phyloP scores from a whole-genome alignment of 805 yeast genomes.

The Pichia cabralensis region DNA sequence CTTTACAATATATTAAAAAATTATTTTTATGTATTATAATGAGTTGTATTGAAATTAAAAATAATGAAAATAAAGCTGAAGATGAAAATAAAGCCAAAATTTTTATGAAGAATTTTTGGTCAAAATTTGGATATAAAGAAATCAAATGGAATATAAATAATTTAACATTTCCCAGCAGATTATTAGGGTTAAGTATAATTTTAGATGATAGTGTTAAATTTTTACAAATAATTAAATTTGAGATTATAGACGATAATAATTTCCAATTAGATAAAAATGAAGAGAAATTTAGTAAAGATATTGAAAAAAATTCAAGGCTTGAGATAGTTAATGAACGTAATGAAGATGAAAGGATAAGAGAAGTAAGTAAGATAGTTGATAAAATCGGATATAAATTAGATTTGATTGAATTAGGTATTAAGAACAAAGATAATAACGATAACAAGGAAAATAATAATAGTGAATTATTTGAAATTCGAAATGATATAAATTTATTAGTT shows the following conservation, averaged over 20 bases:
- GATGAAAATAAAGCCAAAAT: not conserved
- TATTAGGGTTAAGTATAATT: too few species aligned
- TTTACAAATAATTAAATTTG: too few species aligned
- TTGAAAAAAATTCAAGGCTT: slow-evolving; percentile 3
- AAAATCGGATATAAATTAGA: slow-evolving; percentile 14
- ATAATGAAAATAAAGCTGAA: not conserved
- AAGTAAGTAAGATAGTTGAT: slow-evolving; percentile 12
- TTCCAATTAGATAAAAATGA: too few species aligned
- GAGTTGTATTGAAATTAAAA: slow-evolving; percentile 1
- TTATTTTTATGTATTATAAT: slow-evolving; percentile 3
- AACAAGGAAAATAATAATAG: slow-evolving; percentile 6
- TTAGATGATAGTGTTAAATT: too few species aligned
- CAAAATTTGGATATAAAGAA: too few species aligned
- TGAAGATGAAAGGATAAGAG: slow-evolving; percentile 15
- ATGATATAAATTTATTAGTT: slow-evolving; percentile 10
- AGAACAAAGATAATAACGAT: slow-evolving; percentile 7
- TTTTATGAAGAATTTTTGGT: not conserved
- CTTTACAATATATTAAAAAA: slow-evolving; percentile 2
- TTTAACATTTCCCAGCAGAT: slow-evolving; percentile 1
- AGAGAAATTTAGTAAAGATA: slow-evolving; percentile 2
- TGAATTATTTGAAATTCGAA: slow-evolving; percentile 5
- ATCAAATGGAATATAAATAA: not conserved
- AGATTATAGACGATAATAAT: slow-evolving; percentile 5
- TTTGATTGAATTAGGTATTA: slow-evolving; percentile 13
- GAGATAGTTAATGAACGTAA: slow-evolving; percentile 15